These are phyloP conservation scores for Bipolaris sorokiniana DNA, from an alignment of 2,329 filamentous ascomycete genomes.

Conservation along the genomic window DNA sequence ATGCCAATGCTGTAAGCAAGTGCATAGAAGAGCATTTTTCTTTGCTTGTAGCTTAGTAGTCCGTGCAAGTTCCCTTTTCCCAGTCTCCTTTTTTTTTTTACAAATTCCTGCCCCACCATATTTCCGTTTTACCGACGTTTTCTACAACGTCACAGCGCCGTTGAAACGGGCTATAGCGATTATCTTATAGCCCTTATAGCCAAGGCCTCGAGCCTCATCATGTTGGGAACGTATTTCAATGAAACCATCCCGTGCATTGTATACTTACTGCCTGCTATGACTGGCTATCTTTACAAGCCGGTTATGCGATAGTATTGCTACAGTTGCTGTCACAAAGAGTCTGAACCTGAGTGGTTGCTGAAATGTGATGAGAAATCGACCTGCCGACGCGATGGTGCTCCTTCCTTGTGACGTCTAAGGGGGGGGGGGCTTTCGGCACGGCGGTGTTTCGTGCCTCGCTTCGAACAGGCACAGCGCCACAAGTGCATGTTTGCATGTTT, in stretches of 20 bases:
- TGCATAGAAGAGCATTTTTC: not conserved
- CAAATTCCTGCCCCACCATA: constrained; percentile 18
- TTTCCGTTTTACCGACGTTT: constrained; percentile 15
- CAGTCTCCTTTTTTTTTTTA: constrained; percentile 7
- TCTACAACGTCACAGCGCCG: constrained; percentile 20
- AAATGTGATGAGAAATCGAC: not conserved
- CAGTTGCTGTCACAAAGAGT: constrained; percentile 11
- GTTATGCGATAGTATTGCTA: constrained; percentile 10
- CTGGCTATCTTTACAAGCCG: not conserved
- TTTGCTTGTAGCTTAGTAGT: not conserved
- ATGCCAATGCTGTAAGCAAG: constrained; percentile 3
- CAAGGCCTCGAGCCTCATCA: constrained; percentile 14
- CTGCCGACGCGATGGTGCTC: constrained; percentile 3
- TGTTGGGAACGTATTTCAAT: constrained; percentile 7
- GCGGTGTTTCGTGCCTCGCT: constrained; percentile 8
- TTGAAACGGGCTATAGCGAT: constrained; percentile 33
- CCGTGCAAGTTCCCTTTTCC: constrained; percentile 2
- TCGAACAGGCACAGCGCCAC: constrained; percentile 15
- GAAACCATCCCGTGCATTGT: constrained; percentile 7
- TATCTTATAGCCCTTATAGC: constrained; percentile 19
- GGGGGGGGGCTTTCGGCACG: constrained; percentile 8
- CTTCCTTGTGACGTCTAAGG: not conserved
- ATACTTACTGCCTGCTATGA: not conserved
- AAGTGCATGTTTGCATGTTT: constrained; percentile 17
- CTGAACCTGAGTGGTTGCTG: not conserved